These are phyloP conservation scores for Zymoseptoria crescenta DNA, from an alignment of 2,329 filamentous ascomycete species.

Conservation along the genomic window DNA sequence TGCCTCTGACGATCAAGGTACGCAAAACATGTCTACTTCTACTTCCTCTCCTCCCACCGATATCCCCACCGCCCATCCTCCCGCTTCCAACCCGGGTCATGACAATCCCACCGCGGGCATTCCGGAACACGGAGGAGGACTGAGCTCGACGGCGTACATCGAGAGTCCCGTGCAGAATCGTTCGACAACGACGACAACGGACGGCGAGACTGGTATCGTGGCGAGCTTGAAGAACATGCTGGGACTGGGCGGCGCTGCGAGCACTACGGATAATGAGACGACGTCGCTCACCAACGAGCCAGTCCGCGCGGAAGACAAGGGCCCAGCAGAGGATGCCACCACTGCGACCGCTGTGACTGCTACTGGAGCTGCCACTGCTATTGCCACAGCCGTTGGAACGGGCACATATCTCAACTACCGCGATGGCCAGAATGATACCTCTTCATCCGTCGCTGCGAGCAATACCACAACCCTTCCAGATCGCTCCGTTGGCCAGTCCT, in stretches of 20 bases:
- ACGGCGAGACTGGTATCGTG: slow-evolving; percentile 1
- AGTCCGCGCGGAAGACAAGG: neutral
- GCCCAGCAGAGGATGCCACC: slow-evolving; percentile 2
- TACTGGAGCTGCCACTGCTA: slow-evolving; percentile 6
- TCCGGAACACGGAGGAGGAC: slow-evolving; percentile 13
- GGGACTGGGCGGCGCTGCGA: slow-evolving; percentile 10
- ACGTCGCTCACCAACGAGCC: neutral
- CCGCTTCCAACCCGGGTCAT: slow-evolving; percentile 17
- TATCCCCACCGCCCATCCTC: slow-evolving; percentile 8
- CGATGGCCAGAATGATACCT: neutral
- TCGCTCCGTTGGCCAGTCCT: neutral
- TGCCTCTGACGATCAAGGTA: neutral
- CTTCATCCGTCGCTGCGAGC: neutral
- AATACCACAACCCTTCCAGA: neutral
- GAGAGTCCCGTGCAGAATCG: slow-evolving; percentile 13
- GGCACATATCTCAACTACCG: neutral
- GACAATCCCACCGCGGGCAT: slow-evolving; percentile 15
- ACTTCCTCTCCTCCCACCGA: neutral
- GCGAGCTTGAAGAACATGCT: slow-evolving; percentile 17
- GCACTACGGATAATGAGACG: slow-evolving; percentile 3
- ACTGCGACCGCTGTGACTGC: slow-evolving; percentile 7
- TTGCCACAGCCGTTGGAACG: slow-evolving; percentile 3
- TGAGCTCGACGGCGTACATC: slow-evolving; percentile 15
- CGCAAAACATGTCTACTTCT: neutral
- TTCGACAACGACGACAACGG: neutral